phyloP scores from a whole-genome alignment of 805 yeast genomes.

The Yarrowia sp. region DNA sequence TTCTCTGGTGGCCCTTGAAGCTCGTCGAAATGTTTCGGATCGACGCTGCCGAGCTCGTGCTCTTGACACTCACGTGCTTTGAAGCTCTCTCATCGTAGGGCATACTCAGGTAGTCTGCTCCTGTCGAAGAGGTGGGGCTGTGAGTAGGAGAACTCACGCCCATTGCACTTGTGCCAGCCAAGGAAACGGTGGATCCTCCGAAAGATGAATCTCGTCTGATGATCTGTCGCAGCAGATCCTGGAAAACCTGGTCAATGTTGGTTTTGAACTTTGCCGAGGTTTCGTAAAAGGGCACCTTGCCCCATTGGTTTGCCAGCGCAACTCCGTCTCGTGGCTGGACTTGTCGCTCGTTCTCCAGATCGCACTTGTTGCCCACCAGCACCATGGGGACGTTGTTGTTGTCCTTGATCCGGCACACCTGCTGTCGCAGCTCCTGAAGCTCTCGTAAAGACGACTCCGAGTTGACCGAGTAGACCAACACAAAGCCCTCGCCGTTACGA shows the following conservation, averaged over 20 bases:
- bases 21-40: slow-evolving; percentile 14
- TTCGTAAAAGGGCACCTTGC: slow-evolving; percentile 86
- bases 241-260: slow-evolving; percentile 86
- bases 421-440: slow-evolving; percentile 73
- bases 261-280: slow-evolving; percentile 88
- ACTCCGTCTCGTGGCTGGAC: slow-evolving; percentile 79
- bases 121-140: slow-evolving; percentile 6
- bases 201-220: slow-evolving; percentile 60
- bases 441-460: slow-evolving; percentile 75
- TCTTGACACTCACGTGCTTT: slow-evolving; percentile 10
- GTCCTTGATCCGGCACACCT: slow-evolving; percentile 80
- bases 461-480: slow-evolving; percentile 81
- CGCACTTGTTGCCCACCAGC: slow-evolving; percentile 87
- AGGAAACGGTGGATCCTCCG: slow-evolving; percentile 22
- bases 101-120: slow-evolving; percentile 13
- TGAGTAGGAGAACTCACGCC: slow-evolving; percentile 6
- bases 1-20: slow-evolving; percentile 21
- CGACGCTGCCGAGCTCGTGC: slow-evolving; percentile 20
- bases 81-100: slow-evolving; percentile 4
- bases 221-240: slow-evolving; percentile 84
- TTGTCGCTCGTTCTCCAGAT: slow-evolving; percentile 70
- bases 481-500: slow-evolving; percentile 85
- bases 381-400: slow-evolving; percentile 77
- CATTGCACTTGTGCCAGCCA: slow-evolving; percentile 24
- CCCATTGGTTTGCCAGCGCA: slow-evolving; percentile 80